Base-by-base conservation (phyloP, 352 stramenopile species). In the Vaucheria bursata region DNA sequence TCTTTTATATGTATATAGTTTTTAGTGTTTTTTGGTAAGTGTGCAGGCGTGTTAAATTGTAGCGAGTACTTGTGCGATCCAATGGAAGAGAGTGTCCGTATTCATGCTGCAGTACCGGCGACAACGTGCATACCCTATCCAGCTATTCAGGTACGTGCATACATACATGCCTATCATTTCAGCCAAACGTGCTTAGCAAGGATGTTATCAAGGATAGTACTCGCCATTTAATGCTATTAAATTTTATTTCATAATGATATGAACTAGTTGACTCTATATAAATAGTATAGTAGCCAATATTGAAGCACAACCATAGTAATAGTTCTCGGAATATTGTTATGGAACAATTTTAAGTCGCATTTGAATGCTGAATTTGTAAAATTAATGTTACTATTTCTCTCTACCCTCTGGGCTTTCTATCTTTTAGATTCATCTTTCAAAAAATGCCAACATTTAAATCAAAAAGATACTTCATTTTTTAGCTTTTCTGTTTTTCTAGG, bases 21-120 rank as follows among this genome's bases (percentile, higher is more conserved):
- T 12, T 50, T 5, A 50, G 5, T 12, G 39, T 12, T 50, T 12
- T 50, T 12, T 50, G 12, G 5, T 12, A 50, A 50, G 39, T 50
- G 39, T 50, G 39, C 39, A 50, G 12, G 88, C 45, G 88, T 90
- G 37, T 82, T 95, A 18, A 83, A 91, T 66, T 89, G 86, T 1
- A 84, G 87, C 74, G 77, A 92, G 59, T 87, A 91, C 71, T 87
- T 91, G 71, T 88, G 92, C 52, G 81, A 90, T 52, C 73, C 92
- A 38, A 78, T 90, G 32, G 3, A 3, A 36, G 31, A 34, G 65
- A 40, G 29, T 6, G 40, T 72, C 31, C 1, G 31, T 25, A 8
- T 2, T 8, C 31, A 72, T 40, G 65, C 65, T 40, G 65, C 65
- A 2, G 65, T 72, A 34, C 65, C 65, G 1, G 65, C 1, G 3